These are phyloP conservation scores for Blastocladiella emersonii DNA, from an alignment of 371 early-diverging fungal species.

Conservation along the genomic window DNA sequence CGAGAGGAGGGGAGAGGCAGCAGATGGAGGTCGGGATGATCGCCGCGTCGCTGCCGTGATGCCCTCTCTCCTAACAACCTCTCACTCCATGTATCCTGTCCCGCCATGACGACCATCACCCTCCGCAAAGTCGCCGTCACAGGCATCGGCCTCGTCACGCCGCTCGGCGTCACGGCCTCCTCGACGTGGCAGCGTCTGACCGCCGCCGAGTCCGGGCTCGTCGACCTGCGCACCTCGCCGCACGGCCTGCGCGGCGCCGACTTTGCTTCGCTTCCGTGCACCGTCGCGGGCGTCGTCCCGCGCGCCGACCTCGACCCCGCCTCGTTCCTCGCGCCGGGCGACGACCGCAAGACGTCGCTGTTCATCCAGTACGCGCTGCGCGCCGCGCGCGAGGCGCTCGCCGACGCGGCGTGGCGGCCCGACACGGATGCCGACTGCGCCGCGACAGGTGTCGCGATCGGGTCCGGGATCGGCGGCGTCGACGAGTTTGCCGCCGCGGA, in stretches of 20 bases:
- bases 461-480: constrained; percentile 81
- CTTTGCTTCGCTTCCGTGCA: constrained; percentile 54
- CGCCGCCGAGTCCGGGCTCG: constrained; percentile 58
- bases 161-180: constrained; percentile 65
- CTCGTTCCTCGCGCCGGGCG: constrained; percentile 47
- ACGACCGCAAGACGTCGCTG: constrained; percentile 55
- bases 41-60: too few species aligned
- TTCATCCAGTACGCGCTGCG: constrained; percentile 80
- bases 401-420: constrained; percentile 58
- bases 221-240: constrained; percentile 30
- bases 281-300: constrained; percentile 63
- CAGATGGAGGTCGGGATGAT: too few species aligned
- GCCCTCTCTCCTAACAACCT: too few species aligned
- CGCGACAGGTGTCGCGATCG: constrained; percentile 69
- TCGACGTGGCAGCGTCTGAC: constrained; percentile 60
- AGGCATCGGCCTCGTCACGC: constrained; percentile 86
- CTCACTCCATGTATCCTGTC: too few species aligned
- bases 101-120: too few species aligned
- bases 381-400: constrained; percentile 72
- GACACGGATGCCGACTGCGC: constrained; percentile 34
- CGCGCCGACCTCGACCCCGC: constrained; percentile 47
- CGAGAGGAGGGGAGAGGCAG: too few species aligned
- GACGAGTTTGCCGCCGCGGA: constrained; percentile 48
- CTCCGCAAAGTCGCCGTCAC: constrained; percentile 79
- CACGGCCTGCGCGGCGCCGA: constrained; percentile 10